phyloP scores from a whole-genome alignment of 108 stramenopile genomes.

The Ochromonas danica region DNA sequence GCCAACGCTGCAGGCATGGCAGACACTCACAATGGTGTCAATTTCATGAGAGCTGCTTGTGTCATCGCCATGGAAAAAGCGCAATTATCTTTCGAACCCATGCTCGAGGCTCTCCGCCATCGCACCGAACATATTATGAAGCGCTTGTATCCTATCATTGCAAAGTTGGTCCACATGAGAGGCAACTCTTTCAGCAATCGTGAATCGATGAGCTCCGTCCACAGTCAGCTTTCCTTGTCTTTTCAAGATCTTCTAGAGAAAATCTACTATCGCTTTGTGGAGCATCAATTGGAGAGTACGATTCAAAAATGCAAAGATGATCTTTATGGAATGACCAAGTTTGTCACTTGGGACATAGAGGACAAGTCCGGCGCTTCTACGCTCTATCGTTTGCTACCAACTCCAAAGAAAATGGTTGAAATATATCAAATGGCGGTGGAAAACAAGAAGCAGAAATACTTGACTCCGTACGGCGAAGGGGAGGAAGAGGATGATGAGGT shows the following conservation, averaged over 20 bases:
- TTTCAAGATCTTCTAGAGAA: slow-evolving; percentile 62
- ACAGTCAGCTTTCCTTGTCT: slow-evolving; percentile 61
- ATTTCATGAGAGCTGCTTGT: slow-evolving; percentile 83
- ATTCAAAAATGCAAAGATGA: slow-evolving; percentile 75
- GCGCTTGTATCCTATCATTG: slow-evolving; percentile 74
- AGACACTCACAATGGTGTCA: slow-evolving; percentile 85
- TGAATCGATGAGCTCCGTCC: slow-evolving; percentile 66
- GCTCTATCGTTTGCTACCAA: slow-evolving; percentile 71
- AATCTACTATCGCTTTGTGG: slow-evolving; percentile 77
- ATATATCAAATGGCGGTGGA: slow-evolving; percentile 53
- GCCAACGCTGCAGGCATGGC: slow-evolving; percentile 88
- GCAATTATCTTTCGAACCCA: slow-evolving; percentile 73
- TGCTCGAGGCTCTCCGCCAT: slow-evolving; percentile 62
- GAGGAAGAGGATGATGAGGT: not conserved
- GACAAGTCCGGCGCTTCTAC: slow-evolving; percentile 70
- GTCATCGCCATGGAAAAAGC: slow-evolving; percentile 89
- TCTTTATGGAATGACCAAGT: slow-evolving; percentile 76
- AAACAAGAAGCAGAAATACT: not conserved
- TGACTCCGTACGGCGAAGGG: not conserved
- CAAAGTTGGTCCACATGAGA: slow-evolving; percentile 71
- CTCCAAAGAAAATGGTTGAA: slow-evolving; percentile 50
- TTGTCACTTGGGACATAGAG: slow-evolving; percentile 89
- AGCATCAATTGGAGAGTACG: slow-evolving; percentile 64
- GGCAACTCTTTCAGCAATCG: slow-evolving; percentile 48
- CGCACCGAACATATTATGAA: slow-evolving; percentile 79